Percentiles rank a stretch among this genome's conserved stretches.
Evolutionary conservation across 208 protist genomes (phyloP).

Genomic region (Leishmania arabica): DNA sequence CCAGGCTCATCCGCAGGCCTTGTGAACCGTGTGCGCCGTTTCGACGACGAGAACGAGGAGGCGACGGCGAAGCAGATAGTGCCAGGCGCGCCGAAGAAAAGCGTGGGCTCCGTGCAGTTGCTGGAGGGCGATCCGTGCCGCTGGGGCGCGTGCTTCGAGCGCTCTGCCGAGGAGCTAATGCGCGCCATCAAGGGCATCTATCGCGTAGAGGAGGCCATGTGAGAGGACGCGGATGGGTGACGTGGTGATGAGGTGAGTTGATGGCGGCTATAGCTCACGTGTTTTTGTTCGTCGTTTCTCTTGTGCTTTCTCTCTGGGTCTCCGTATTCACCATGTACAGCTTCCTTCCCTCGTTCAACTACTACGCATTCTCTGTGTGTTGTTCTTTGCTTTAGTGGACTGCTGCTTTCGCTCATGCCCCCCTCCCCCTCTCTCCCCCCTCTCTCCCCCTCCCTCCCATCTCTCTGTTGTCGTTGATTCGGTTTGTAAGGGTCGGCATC

Average conservation of each 20-base stretch:
- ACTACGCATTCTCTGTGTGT: constrained; percentile 32
- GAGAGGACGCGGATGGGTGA: constrained; percentile 26
- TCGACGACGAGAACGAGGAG: constrained; percentile 22
- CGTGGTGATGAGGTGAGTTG: background rate
- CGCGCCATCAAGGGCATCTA: constrained; percentile 53
- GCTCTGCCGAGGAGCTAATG: constrained; percentile 51
- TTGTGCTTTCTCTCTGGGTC: background rate
- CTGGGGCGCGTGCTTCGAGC: constrained; percentile 65
- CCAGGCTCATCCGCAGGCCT: constrained; percentile 71
- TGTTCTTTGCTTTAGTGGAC: background rate
- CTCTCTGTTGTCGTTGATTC: constrained; percentile 2
- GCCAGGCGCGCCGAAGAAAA: constrained; percentile 11
- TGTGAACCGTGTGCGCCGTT: constrained; percentile 65
- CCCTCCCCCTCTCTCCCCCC: too few relatives aligned
- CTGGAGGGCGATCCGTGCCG: constrained; percentile 82
- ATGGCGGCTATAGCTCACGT: background rate
- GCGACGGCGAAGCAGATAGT: constrained; percentile 3
- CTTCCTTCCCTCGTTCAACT: background rate
- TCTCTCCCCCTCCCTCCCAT: background rate
- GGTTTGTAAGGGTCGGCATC: background rate
- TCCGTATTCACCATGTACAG: background rate
- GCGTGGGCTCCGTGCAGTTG: constrained; percentile 66
- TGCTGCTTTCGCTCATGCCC: background rate
- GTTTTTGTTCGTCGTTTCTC: background rate
- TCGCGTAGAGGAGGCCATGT: constrained; percentile 47